Evolutionary conservation across 1,284 basidiomycete genomes (phyloP).

Genomic region (Ustilago bromivora): DNA sequence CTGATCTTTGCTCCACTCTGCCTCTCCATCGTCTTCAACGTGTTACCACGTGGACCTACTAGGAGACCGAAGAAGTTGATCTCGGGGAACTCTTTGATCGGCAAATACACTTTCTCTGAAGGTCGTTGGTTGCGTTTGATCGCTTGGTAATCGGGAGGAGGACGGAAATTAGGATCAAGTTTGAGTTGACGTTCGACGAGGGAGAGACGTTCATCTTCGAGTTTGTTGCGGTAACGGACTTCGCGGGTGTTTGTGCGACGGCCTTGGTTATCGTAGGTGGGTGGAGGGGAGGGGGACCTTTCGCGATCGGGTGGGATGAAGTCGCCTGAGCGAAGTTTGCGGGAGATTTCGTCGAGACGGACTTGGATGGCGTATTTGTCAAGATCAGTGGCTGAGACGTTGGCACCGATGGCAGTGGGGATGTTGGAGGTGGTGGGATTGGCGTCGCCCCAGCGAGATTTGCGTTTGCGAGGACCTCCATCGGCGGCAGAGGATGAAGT

Average conservation of each 20-base stretch:
- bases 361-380: slow-evolving; percentile 69
- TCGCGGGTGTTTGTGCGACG: slow-evolving; percentile 98
- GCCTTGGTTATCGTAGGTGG: slow-evolving; percentile 95
- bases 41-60: slow-evolving; percentile 97
- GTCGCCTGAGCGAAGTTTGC: slow-evolving; percentile 91
- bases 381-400: slow-evolving; percentile 62
- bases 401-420: slow-evolving; percentile 63
- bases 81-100: slow-evolving; percentile 99
- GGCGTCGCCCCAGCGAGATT: slow-evolving; percentile 68
- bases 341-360: slow-evolving; percentile 93
- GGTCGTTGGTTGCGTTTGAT: slow-evolving; percentile 82
- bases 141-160: slow-evolving; percentile 90
- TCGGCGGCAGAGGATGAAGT: slow-evolving; percentile 26
- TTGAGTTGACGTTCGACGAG: slow-evolving; percentile 96
- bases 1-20: slow-evolving; percentile 98
- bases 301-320: slow-evolving; percentile 95
- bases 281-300: slow-evolving; percentile 93
- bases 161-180: slow-evolving; percentile 95
- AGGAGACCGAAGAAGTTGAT: slow-evolving; percentile 99
- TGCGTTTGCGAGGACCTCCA: slow-evolving; percentile 61
- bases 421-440: slow-evolving; percentile 50
- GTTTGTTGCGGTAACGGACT: slow-evolving; percentile 95
- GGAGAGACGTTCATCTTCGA: slow-evolving; percentile 94
- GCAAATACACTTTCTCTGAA: slow-evolving; percentile 95
- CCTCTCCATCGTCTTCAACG: slow-evolving; percentile 98